Base-by-base conservation (phyloP, 768 basidiomycete species). In the Thelephora ganbajun region DNA sequence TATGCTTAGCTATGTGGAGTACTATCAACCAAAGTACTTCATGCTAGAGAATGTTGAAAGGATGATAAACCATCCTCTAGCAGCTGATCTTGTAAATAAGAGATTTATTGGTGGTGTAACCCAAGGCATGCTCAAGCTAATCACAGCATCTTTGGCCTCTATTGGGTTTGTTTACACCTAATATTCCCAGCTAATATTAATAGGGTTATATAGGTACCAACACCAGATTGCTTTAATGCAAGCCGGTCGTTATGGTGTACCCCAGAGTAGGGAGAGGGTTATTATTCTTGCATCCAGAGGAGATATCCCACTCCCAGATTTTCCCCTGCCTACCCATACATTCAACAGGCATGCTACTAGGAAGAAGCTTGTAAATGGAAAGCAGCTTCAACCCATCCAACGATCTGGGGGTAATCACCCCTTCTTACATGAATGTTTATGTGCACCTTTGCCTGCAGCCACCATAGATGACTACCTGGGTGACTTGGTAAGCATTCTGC, bases 31-130 rank as follows among this genome's bases (percentile, higher is more conserved):
- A 0, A 59, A 62, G 19, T 83, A 75, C 51, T 73, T 87, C 49
- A 68, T 86, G 0, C 63, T 88, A 18, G 84, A 88, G 57, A 88
- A 88, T 60, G 84, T 88, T 2, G 58, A 58, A 9, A 84, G 85
- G 0, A 59, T 87, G 6, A 57, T 85, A 1, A 61, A 60, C 23
- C 71, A 75, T 59, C 68, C 63, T 0, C 66, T 83, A 6, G 62
- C 68, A 52, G 67, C 67, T n/a, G 56, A 52, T 47, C 53, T 49
- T 61, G 61, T 33, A 48, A 61, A 34, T 34, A 54, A n/a, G 50
- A 64, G 44, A 44, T 65, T 54, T 57, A 63, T 43, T 62, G 68
- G 49, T 7, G 56, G 54, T 0, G 68, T 84, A 22, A 58, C 71
- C 50, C 68, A 63, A 53, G 81, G 78, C 0, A 71, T 80, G 35